These are phyloP conservation scores for Vinca minor DNA, from an alignment of 257 asterid genomes.

Conservation along the genomic window DNA sequence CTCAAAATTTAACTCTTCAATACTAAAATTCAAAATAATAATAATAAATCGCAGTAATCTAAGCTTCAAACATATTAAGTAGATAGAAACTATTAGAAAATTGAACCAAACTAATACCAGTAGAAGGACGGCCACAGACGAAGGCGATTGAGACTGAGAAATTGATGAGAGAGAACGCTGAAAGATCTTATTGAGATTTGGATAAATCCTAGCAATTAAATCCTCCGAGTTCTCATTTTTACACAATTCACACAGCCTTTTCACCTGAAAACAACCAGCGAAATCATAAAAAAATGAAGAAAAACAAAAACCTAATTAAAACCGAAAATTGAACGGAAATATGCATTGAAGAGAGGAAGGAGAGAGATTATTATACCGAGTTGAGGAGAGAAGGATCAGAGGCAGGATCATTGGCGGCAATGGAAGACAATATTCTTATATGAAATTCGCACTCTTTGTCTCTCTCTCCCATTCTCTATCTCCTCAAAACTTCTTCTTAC, in stretches of 20 bases:
- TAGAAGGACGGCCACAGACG: constrained; percentile 60
- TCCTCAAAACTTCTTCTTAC: no score
- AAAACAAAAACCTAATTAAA: constrained; percentile 1
- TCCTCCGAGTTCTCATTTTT: constrained; percentile 70
- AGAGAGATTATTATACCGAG: no score
- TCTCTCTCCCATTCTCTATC: neutral
- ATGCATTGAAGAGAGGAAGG: neutral
- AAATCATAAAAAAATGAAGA: no score
- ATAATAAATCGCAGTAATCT: neutral
- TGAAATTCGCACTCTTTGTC: constrained; percentile 61
- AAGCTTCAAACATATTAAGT: neutral
- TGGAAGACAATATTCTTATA: constrained; percentile 59
- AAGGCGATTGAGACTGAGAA: constrained; percentile 64
- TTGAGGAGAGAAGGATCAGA: constrained; percentile 64
- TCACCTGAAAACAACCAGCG: constrained; percentile 47
- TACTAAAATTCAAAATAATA: no score
- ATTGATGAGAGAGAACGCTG: constrained; percentile 68
- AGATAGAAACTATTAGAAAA: no score
- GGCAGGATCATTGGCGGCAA: constrained; percentile 56
- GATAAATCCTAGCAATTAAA: constrained; percentile 69
- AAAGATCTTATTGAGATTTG: constrained; percentile 71
- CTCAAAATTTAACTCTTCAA: neutral
- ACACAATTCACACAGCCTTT: constrained; percentile 56
- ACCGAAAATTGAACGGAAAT: neutral
- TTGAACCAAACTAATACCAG: constrained; percentile 36